Evolutionary conservation across 2,329 filamentous ascomycete species (phyloP), one percentile per base, ranked within the genome.

Genomic region (Sporothrix brasiliensis): DNA sequence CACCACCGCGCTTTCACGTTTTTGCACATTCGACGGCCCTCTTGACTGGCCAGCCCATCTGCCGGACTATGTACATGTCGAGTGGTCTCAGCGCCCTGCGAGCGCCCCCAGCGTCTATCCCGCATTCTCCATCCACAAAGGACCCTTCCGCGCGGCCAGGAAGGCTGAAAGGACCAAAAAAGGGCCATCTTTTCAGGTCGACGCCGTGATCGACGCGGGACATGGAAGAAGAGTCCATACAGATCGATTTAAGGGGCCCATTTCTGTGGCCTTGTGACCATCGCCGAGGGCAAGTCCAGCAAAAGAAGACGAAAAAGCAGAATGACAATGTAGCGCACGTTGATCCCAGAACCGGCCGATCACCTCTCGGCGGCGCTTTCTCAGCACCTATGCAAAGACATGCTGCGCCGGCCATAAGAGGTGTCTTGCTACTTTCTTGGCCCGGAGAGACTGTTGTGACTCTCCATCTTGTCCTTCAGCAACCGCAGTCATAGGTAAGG

Each of bases 161-260:
- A 67, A 49, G 65, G 65, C 65, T 67, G 65, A 67, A 39, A 7
- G 3, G 52, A 19, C 10, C 3, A 34, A 11, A 60, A 61, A 39
- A 14, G 2, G 58, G 13, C 19, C 19, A 1, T 44, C n/a, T 16
- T 27, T 61, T 19, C 14, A 16, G 14, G 16, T 39, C 21, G 58
- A 47, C 39, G 58, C 39, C 47, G 58, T 47, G 65, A 65, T 65
- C 61, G 50, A 54, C 49, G 9, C 65, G 49, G 34, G n/a, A 27
- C 3, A 47, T 1, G 21, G 24, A 19, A 41, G 53, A 27, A 14
- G 24, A 58, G n/a, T 6, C 4, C 41, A 49, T 19, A 49, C 2
- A 49, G 44, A 49, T 49, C 44, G 34, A 13, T 30, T 34, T n/a
- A 14, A 16, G 30, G 49, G 63, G 49, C 63, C 63, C 41, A 13